Evolutionary conservation across 257 asterid genomes (phyloP).

Genomic region (Ballota nigra): DNA sequence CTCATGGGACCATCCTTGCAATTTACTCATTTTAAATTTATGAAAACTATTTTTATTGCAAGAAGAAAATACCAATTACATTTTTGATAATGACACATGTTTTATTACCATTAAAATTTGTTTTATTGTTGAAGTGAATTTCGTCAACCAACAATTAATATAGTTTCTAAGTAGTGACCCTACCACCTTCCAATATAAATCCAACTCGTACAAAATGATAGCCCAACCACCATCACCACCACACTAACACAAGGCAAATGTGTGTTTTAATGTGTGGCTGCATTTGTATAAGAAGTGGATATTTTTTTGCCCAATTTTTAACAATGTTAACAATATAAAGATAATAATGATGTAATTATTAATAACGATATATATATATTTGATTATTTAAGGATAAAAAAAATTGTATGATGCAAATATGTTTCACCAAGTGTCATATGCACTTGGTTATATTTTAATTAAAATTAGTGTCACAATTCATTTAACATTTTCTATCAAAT

Average conservation of each 20-base stretch:
- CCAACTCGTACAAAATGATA: constrained; percentile 1
- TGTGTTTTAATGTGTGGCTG: neutral
- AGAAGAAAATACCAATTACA: neutral
- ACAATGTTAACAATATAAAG: neutral
- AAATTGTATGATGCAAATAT: too few relatives aligned
- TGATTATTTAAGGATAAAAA: too few relatives aligned
- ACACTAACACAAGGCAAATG: neutral
- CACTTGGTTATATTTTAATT: too few relatives aligned
- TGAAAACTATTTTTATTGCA: neutral
- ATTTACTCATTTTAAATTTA: neutral
- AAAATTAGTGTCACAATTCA: too few relatives aligned
- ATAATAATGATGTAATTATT: neutral
- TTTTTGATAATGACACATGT: neutral
- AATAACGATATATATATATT: too few relatives aligned
- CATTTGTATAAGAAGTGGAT: neutral
- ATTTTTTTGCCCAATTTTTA: neutral
- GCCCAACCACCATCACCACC: constrained; percentile 6
- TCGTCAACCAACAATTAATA: neutral
- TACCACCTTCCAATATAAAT: constrained; percentile 1
- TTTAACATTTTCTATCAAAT: too few relatives aligned
- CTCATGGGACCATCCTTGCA: too few relatives aligned
- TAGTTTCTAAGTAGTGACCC: neutral
- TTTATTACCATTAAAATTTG: neutral
- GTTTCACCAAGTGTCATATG: too few relatives aligned
- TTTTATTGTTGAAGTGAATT: neutral